Base-by-base conservation (phyloP, 2,329 filamentous ascomycete species). In the Xylaria sp. region DNA sequence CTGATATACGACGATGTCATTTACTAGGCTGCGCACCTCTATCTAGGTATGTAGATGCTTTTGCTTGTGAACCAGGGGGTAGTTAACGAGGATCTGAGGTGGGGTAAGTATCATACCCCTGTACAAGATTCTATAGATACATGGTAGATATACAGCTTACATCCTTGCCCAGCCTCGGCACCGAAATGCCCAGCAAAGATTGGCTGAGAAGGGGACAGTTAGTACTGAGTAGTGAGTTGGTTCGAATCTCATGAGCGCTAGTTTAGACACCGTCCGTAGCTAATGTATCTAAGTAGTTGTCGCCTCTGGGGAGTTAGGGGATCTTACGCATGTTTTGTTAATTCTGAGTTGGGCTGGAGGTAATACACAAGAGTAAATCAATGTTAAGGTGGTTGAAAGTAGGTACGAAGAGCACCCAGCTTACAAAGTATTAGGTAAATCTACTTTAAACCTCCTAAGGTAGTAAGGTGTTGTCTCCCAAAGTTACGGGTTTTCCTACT, bases 31-130 rank as follows among this genome's bases (percentile, higher is more conserved):
- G 23, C 46, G 23, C 3, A 15, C 23, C 46, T 49, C 13, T 13
- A 51, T n/a, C 15, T 4, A 31, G 2, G 48, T 17, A 17, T 51
- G n/a, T 17, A 17, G 48, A 51, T 51, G 48, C 48, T 51, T 51
- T 51, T 51, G 26, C 48, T 51, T 31, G 48, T 28, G 46, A 49
- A 28, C 46, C 46, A n/a, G 20, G 46, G 11, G 46, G 46, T n/a
- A 36, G 57, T 23, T 20, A n/a, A 31, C 51, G 28, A 31, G 58
- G 42, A 42, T 33, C 17, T 7, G 51, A 38, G 51, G 51, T 56
- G 51, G 51, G 51, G 51, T 56, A 36, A n/a, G 23, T 31, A 59
- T 33, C 49, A n/a, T 10, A 46, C 33, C n/a, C 58, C 26, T 46
- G 36, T 9, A 59, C 44, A 38, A 17, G 28, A 48, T 28, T 49